Conservation (phyloP, 1,284 basidiomycete genomes). For the Pisolithus thermaeus region DNA sequence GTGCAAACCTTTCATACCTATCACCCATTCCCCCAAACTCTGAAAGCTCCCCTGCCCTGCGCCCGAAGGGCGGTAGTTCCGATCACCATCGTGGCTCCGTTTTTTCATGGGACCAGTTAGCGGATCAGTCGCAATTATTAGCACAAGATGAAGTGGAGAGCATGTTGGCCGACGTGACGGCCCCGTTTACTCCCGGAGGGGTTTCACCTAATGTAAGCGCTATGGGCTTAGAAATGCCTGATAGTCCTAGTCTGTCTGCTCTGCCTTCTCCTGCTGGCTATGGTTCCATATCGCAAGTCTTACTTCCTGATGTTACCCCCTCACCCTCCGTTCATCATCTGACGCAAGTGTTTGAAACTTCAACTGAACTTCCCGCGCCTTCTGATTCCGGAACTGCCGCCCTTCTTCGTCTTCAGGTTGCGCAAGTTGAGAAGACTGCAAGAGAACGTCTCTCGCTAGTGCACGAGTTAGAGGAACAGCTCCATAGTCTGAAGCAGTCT, state of each 20-base stretch:
- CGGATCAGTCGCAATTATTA: slow-evolving; percentile 52
- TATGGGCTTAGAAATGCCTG: slow-evolving; percentile 50
- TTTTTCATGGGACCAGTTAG: slow-evolving; percentile 69
- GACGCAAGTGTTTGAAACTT: slow-evolving; percentile 32
- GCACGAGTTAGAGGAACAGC: slow-evolving; percentile 62
- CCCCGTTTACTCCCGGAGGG: slow-evolving; percentile 60
- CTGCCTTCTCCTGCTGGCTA: slow-evolving; percentile 66
- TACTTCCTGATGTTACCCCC: slow-evolving; percentile 70
- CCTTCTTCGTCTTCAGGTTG: slow-evolving; percentile 65
- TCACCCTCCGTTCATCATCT: slow-evolving; percentile 55
- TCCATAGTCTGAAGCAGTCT: slow-evolving; percentile 52
- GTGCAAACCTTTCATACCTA: slow-evolving; percentile 53
- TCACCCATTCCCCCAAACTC: slow-evolving; percentile 50
- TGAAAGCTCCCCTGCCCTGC: slow-evolving; percentile 44
- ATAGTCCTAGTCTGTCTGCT: slow-evolving; percentile 65
- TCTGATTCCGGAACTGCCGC: slow-evolving; percentile 52
- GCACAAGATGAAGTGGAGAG: slow-evolving; percentile 59
- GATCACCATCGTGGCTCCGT: slow-evolving; percentile 55
- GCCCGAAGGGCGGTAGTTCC: slow-evolving; percentile 34
- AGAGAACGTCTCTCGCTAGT: slow-evolving; percentile 57
- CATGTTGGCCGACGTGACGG: slow-evolving; percentile 61
- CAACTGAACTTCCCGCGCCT: slow-evolving; percentile 30
- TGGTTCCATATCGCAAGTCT: slow-evolving; percentile 72
- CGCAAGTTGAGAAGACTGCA: slow-evolving; percentile 59
- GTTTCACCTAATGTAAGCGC: slow-evolving; percentile 53